phyloP scores from a whole-genome alignment of 306 rosid species.

The Gleditsia sinensis region DNA sequence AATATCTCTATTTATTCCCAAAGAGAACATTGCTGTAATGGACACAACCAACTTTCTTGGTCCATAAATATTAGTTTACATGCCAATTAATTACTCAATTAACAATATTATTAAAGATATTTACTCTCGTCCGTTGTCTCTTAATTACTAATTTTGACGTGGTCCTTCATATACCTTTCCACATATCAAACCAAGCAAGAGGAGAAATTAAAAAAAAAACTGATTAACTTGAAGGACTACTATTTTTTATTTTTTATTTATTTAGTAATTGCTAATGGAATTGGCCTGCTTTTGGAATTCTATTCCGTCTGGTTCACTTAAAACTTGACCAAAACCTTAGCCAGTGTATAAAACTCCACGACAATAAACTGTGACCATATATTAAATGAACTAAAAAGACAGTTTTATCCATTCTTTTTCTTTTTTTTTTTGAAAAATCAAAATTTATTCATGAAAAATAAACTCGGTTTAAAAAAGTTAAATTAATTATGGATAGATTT shows the following conservation, averaged over 20 bases:
- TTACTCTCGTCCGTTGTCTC: not conserved
- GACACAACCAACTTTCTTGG: not conserved
- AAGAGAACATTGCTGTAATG: not conserved
- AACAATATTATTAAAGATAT: not conserved
- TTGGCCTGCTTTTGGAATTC: not conserved
- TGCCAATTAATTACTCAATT: slow-evolving; percentile 7
- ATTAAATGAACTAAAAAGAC: not conserved
- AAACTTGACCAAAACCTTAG: not conserved
- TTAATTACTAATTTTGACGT: not conserved
- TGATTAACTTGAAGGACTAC: no score
- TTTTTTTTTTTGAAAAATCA: no score
- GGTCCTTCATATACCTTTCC: not conserved
- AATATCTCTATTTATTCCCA: not conserved
- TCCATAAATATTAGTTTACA: not conserved
- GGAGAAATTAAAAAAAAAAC: not conserved
- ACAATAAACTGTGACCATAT: not conserved
- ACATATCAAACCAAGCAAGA: not conserved
- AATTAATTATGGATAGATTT: no score
- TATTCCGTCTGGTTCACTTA: not conserved
- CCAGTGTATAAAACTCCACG: not conserved
- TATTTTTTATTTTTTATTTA: not conserved
- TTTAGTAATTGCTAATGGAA: not conserved
- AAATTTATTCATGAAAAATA: no score
- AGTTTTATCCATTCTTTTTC: not conserved
- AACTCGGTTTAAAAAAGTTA: no score